Evolutionary conservation across 1,284 basidiomycete species (phyloP).

Genomic region (Leucoagaricus sp.): DNA sequence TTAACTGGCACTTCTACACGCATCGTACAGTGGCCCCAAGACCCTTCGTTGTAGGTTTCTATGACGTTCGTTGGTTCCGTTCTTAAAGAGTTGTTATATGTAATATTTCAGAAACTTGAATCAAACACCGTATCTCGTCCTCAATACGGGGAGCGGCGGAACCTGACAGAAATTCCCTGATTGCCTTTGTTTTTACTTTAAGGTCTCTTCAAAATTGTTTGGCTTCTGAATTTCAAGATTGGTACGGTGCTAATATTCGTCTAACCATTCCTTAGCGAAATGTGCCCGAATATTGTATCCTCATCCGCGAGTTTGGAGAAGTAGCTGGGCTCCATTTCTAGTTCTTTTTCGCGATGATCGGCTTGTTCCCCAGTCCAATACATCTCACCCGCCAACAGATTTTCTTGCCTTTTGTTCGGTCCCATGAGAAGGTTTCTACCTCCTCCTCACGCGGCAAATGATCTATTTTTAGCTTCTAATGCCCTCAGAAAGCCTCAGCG

Average conservation of each 20-base stretch:
- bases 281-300: too few relatives aligned
- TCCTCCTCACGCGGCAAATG: too few relatives aligned
- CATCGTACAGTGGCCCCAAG: constrained; percentile 41
- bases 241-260: background rate
- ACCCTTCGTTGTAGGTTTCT: constrained; percentile 15
- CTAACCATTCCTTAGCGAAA: too few relatives aligned
- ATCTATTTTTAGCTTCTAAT: too few relatives aligned
- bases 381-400: too few relatives aligned
- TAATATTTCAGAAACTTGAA: background rate
- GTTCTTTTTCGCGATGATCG: too few relatives aligned
- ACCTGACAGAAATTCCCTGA: background rate
- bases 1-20: constrained; percentile 42
- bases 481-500: too few relatives aligned
- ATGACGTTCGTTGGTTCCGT: background rate
- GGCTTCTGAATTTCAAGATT: background rate
- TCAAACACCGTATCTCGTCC: background rate
- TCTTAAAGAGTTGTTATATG: background rate
- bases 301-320: too few relatives aligned
- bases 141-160: background rate
- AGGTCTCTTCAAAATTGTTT: background rate
- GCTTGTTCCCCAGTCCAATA: too few relatives aligned
- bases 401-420: too few relatives aligned
- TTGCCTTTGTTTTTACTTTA: background rate
- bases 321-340: too few relatives aligned
- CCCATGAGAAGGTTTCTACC: too few relatives aligned